Conservation (phyloP, 1,284 basidiomycete species). For the Volvariella surrecta region DNA sequence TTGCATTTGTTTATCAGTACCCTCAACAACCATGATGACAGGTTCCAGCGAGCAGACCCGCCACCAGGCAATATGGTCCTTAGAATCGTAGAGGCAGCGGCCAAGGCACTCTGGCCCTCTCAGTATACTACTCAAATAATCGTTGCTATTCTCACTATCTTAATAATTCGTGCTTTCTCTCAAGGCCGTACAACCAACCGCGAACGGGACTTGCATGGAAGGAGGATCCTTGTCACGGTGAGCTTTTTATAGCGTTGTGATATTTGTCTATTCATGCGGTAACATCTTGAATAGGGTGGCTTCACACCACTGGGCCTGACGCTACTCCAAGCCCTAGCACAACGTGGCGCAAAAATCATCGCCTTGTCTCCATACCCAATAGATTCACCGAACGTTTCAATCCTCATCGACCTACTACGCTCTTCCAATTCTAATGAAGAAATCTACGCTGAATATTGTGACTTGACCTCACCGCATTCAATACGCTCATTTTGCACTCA, state of each 20-base stretch:
- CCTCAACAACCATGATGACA: too few relatives aligned
- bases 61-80: slow-evolving; percentile 26
- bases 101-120: slow-evolving; percentile 25
- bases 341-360: slow-evolving; percentile 68
- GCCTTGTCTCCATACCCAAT: slow-evolving; percentile 55
- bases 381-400: slow-evolving; percentile 42
- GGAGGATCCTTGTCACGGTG: slow-evolving; percentile 64
- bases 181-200: slow-evolving; percentile 62
- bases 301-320: slow-evolving; percentile 68
- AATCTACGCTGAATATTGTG: slow-evolving; percentile 69
- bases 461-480: slow-evolving; percentile 51
- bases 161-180: slow-evolving; percentile 45
- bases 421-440: slow-evolving; percentile 61
- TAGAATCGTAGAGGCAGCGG: slow-evolving; percentile 22
- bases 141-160: slow-evolving; percentile 30
- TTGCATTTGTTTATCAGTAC: too few relatives aligned
- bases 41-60: too few relatives aligned
- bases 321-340: slow-evolving; percentile 52
- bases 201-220: slow-evolving; percentile 65
- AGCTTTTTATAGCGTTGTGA: too few relatives aligned
- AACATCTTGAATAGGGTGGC: slow-evolving; percentile 44
- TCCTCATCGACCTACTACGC: slow-evolving; percentile 56
- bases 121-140: slow-evolving; percentile 37
- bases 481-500: slow-evolving; percentile 58
- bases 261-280: too few relatives aligned